Percentiles rank a stretch among this genome's conserved stretches.
Evolutionary conservation across 1,284 basidiomycete species (phyloP).

Genomic region (Pulveroboletus sp.): DNA sequence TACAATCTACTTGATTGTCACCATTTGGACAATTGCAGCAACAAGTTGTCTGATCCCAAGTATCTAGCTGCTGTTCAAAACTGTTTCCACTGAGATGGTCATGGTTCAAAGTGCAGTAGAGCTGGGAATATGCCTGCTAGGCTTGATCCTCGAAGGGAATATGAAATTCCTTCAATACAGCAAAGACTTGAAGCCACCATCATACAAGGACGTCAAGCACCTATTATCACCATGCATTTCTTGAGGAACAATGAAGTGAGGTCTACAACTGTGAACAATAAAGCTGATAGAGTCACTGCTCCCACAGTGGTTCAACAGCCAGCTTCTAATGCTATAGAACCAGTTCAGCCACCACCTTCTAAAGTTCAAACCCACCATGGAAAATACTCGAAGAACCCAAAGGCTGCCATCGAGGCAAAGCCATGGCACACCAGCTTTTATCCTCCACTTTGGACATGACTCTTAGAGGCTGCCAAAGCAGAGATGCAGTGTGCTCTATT

Average conservation of each 20-base stretch:
- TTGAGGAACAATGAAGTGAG: too few species aligned
- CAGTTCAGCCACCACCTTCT: too few species aligned
- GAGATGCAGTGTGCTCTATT: not conserved
- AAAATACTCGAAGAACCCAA: not conserved
- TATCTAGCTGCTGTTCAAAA: not conserved
- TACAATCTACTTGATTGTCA: not conserved
- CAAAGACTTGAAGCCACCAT: not conserved
- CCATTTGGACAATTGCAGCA: not conserved
- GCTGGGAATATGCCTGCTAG: not conserved
- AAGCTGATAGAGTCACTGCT: not conserved
- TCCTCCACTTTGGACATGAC: not conserved
- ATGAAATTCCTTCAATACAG: not conserved
- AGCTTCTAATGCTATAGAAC: too few species aligned
- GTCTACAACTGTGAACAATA: too few species aligned
- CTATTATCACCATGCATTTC: not conserved
- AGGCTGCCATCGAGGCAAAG: not conserved
- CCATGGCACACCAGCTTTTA: not conserved
- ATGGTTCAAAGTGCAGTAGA: too few species aligned
- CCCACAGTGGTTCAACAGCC: not conserved
- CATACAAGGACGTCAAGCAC: not conserved
- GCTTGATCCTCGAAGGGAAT: not conserved
- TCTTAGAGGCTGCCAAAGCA: not conserved
- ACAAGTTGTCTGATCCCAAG: not conserved
- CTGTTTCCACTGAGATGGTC: not conserved
- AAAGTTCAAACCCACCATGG: not conserved